Base-by-base conservation (phyloP, 257 asterid genomes). In the Primulina eburnea region DNA sequence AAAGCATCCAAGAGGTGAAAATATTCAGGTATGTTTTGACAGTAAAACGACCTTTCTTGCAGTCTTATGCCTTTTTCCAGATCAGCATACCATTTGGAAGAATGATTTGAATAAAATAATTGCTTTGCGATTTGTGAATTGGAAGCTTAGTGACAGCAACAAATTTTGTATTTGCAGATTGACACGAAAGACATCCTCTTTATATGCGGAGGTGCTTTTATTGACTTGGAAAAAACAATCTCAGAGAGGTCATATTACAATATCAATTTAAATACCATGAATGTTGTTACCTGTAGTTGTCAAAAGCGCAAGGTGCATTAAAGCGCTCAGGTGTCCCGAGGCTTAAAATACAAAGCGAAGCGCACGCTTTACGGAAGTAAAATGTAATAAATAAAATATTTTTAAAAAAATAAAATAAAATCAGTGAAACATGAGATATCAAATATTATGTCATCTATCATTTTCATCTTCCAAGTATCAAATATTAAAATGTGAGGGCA, bases 1-100 rank as follows among this genome's bases (percentile, higher is more conserved):
- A 76, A 94, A 94, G 86, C 99, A 94, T 79, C 99, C 99, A 69
- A 87, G 99, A 82, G 99, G 99, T 55, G 99, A 94, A 80, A 89
- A 94, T 81, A 91, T 94, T 79, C 99, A 91, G 97, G 99, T 94
- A 72, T 57, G 8, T 11, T 68, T 77, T 55, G 65, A 59, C 55
- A 65, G 60, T 58, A 20, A 38, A 37, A 29, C 28, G n/a, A 52
- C 56, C 32, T 62, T 8, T 21, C 16, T 53, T 73, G 12, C 14
- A 64, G 5, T 57, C 58, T 60, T 21, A 34, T 75, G 64, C 56
- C 56, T 47, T 47, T 20, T 4, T 16, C 56, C 7, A 47, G 18
- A 47, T 5, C 20, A 47, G 20, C 20, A 47, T 47, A 47, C 8
- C 20, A 43, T 2, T 43, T 14, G 4, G 56, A 16, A 47, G 56